Evolutionary conservation across 768 basidiomycete species (phyloP), one percentile per base, ranked within the genome.

Genomic region (Tephrocybe sp.): DNA sequence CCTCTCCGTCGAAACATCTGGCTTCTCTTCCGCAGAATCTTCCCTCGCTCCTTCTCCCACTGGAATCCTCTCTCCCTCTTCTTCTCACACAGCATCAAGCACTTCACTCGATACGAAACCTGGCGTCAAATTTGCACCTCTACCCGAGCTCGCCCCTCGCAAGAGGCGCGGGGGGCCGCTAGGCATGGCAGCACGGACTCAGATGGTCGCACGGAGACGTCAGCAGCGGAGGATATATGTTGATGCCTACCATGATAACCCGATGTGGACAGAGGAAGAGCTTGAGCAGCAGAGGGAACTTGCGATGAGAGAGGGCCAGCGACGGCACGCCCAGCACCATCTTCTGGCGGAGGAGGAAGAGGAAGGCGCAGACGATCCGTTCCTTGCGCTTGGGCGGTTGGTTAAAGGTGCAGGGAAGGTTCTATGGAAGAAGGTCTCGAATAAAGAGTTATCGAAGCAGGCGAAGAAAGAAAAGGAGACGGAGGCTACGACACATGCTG

Each of bases 41-140:
- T 57, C 58, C 7, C 48, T 54, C 2, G 30, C 39, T 9, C 22
- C 54, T 5, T 58, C 58, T 2, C 49, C 51, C 1, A 70, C 77
- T 2, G 56, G 52, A 16, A 61, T 56, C 41, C 87, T 89, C 29
- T 74, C 88, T 23, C 69, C 70, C 24, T 76, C 71, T 3, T 74
- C 68, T 50, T 57, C 75, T 1, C 70, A 70, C 34, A 33, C 62
- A 50, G 42, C 54, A 3, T 61, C 67, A 3, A 61, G 61, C 33
- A 76, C 76, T 25, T 72, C 74, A 2, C 52, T 56, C 3, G 29
- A 44, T 10, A 62, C 58, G 11, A 54, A 47, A 15, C 60, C 69
- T 31, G 74, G 67, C 42, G 74, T 85, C 37, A 76, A 70, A 53
- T 85, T 85, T 47, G 83, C 83, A 1, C 83, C 83, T 0, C 65